Base-by-base conservation (phyloP, 1,139 yeast genomes). In the Yamadazyma diddensiae region DNA sequence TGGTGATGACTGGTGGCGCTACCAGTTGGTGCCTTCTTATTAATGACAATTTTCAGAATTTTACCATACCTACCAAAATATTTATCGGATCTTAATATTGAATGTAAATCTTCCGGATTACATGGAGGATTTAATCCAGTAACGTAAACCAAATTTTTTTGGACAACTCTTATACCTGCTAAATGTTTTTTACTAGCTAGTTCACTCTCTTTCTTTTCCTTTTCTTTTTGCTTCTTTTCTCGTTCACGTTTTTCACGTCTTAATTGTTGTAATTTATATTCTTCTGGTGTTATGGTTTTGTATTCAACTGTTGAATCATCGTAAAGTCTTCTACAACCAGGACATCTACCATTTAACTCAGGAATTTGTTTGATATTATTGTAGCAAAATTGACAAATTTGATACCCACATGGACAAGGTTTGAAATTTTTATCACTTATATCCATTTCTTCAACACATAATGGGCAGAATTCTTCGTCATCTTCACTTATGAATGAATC, bases 401-500 rank as follows among this genome's bases (percentile, higher is more conserved):
- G 98, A 55, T 94, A 94, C 9, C 98, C 98, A 66, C 99, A 94
- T 1, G 97, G 98, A 69, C 99, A 94, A 5, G 99, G 99, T 58
- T 84, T 87, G 73, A 94, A 94, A 62, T 90, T 87, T 56, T 85
- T 86, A 60, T 94, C 98, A 13, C 95, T 83, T 28, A 90, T 79
- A 59, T 92, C 98, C 90, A 92, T 81, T 56, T 92, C 97, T 61
- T 92, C 98, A 53, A 88, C 94, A 68, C 98, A 92, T 43, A 92
- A 75, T 39, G 97, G 98, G 63, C 94, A 83, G 47, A 72, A 70
- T 47, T 84, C 94, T 49, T 82, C 94, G 49, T 82, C 94, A 40
- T 83, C 92, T 46, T 83, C 92, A 35, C 87, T 79, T 41, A 81
- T 73, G 49, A 81, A 81, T 35, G 68, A 57, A 44, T 69, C 74